These are phyloP conservation scores for Exutisphaerella laricina DNA, from an alignment of 2,329 filamentous ascomycete genomes.

Conservation along the genomic window DNA sequence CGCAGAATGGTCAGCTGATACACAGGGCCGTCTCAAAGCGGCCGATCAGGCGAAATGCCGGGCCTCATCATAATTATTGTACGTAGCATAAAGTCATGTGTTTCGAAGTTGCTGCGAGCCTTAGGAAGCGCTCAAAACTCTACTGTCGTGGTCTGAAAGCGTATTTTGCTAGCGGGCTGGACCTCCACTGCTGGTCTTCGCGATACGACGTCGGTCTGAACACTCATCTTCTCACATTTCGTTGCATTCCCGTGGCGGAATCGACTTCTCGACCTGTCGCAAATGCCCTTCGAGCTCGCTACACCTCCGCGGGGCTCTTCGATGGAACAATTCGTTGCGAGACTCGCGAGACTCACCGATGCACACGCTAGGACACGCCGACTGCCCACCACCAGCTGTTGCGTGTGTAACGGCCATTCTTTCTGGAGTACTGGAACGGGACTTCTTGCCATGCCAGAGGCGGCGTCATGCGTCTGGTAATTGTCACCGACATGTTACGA, in stretches of 20 bases:
- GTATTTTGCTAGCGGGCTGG: background rate
- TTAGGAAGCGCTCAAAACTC: background rate
- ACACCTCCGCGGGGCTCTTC: background rate
- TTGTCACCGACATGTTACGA: conserved; percentile 20
- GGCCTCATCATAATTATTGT: no score
- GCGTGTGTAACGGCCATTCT: conserved; percentile 14
- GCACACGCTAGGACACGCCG: conserved; percentile 19
- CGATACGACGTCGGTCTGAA: conserved; percentile 1
- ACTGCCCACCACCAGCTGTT: conserved; percentile 9
- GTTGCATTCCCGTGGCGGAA: conserved; percentile 18
- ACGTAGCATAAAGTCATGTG: conserved; percentile 7
- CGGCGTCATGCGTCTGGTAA: conserved; percentile 14
- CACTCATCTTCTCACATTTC: conserved; percentile 6
- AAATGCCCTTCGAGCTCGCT: conserved; percentile 8
- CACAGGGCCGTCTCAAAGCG: background rate
- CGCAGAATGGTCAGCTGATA: no score
- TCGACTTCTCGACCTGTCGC: conserved; percentile 18
- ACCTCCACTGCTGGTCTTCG: conserved; percentile 1
- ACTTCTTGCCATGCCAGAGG: conserved; percentile 7
- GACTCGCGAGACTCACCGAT: no score
- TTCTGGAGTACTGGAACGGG: conserved; percentile 12
- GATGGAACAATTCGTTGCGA: background rate
- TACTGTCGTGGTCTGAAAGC: conserved; percentile 1
- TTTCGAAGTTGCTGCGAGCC: conserved; percentile 6
- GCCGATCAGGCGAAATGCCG: background rate